Conservation (phyloP, 148 eudicot genomes). For the Nepenthes mirabilis region DNA sequence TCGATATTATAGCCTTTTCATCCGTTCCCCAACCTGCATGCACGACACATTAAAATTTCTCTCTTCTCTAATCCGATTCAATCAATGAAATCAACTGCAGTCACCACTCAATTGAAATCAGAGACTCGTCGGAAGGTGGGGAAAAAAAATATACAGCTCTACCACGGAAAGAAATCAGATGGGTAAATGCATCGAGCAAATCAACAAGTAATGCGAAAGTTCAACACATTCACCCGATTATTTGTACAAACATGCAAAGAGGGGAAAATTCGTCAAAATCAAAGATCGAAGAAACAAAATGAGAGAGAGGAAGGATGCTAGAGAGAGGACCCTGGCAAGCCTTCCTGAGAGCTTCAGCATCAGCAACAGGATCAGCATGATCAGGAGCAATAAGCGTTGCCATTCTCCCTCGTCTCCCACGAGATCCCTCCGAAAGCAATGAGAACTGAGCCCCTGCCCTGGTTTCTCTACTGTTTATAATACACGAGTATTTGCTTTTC, state of each 20-base stretch:
- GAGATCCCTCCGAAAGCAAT: neutral
- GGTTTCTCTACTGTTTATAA: too few species aligned
- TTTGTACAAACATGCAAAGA: neutral
- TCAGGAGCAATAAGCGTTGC: constrained; percentile 12
- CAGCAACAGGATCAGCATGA: constrained; percentile 8
- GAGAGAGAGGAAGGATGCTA: neutral
- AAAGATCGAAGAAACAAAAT: neutral
- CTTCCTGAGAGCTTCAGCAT: constrained; percentile 18
- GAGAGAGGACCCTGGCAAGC: constrained; percentile 11
- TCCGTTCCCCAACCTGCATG: constrained; percentile 64
- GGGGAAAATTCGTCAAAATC: neutral
- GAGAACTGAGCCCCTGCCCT: neutral
- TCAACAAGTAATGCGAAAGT: too few species aligned
- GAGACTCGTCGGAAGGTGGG: too few species aligned
- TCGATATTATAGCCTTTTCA: constrained; percentile 53
- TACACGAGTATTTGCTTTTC: too few species aligned
- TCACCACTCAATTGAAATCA: too few species aligned
- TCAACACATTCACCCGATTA: too few species aligned
- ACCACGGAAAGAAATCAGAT: too few species aligned
- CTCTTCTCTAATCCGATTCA: neutral
- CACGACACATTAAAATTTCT: neutral
- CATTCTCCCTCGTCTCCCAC: neutral
- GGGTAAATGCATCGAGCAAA: too few species aligned
- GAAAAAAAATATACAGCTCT: too few species aligned
- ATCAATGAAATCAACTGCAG: neutral